phyloP scores from a whole-genome alignment of 2,329 filamentous ascomycete species.

The Fusarium succisae region DNA sequence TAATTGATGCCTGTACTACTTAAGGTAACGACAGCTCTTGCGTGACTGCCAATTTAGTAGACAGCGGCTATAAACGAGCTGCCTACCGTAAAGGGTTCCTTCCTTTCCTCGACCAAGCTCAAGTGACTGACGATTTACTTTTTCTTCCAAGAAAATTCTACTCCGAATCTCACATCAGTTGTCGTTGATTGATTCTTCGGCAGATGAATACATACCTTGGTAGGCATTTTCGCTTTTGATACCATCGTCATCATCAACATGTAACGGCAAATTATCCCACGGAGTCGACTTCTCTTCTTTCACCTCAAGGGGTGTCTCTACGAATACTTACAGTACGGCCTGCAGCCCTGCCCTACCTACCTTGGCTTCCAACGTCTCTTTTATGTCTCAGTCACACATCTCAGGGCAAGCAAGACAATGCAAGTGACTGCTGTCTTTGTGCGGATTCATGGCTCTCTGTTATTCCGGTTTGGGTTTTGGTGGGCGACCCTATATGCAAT shows the following conservation, averaged over 20 bases:
- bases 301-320: constrained; percentile 12
- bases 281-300: not conserved
- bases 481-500: constrained; percentile 19
- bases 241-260: constrained; percentile 1
- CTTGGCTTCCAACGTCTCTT: constrained; percentile 26
- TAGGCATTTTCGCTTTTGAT: not conserved
- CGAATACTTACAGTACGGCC: not conserved
- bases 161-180: not conserved
- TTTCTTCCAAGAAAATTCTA: not conserved
- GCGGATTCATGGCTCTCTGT: constrained; percentile 1
- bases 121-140: not conserved
- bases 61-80: constrained; percentile 1
- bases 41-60: not conserved
- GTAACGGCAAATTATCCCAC: not conserved
- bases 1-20: not conserved
- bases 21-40: not conserved
- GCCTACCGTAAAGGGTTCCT: not conserved
- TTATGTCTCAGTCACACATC: constrained; percentile 22
- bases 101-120: not conserved
- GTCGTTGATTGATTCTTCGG: not conserved
- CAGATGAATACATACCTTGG: not conserved
- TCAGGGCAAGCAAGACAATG: constrained; percentile 24
- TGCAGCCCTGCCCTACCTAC: constrained; percentile 27
- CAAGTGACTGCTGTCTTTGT: constrained; percentile 35
- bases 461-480: constrained; percentile 7